These are phyloP conservation scores for Cyberlindnera xishuangbannaensis DNA, from an alignment of 805 yeast species.

Conservation along the genomic window DNA sequence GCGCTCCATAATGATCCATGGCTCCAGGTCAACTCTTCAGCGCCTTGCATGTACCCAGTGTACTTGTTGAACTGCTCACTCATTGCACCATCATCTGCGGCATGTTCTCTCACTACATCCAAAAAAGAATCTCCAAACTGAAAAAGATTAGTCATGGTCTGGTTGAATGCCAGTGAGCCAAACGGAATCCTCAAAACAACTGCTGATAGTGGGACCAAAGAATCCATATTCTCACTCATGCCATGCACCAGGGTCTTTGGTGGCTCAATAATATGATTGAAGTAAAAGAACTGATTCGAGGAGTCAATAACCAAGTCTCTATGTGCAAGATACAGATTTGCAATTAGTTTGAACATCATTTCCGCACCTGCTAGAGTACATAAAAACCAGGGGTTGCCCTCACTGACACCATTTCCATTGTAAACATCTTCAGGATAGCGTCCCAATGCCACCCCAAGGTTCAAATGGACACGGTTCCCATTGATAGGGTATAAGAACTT, in stretches of 20 bases:
- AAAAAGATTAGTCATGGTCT: slow-evolving; percentile 40
- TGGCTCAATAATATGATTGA: slow-evolving; percentile 21
- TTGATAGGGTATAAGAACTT: slow-evolving; percentile 73
- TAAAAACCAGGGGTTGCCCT: slow-evolving; percentile 94
- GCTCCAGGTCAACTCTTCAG: slow-evolving; percentile 85
- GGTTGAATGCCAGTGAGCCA: slow-evolving; percentile 37
- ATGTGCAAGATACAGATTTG: slow-evolving; percentile 33
- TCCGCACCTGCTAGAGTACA: slow-evolving; percentile 68
- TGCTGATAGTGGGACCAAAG: no score
- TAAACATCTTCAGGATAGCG: slow-evolving; percentile 91
- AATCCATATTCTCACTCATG: no score
- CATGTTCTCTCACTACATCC: slow-evolving; percentile 51
- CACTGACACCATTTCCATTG: slow-evolving; percentile 64
- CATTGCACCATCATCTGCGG: slow-evolving; percentile 63
- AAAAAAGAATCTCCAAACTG: slow-evolving; percentile 64
- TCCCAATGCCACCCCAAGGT: slow-evolving; percentile 63
- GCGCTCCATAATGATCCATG: slow-evolving; percentile 74
- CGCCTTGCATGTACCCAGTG: slow-evolving; percentile 86
- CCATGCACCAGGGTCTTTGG: no score
- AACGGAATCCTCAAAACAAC: slow-evolving; percentile 22
- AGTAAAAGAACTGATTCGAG: slow-evolving; percentile 29
- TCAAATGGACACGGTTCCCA: slow-evolving; percentile 36
- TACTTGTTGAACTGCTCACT: slow-evolving; percentile 84
- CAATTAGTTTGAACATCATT: slow-evolving; percentile 48
- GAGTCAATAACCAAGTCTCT: slow-evolving; percentile 38